Percentiles rank a stretch among this genome's conserved stretches.
phyloP scores from a whole-genome alignment of 768 basidiomycete species.

The Crepidotus variabilis region DNA sequence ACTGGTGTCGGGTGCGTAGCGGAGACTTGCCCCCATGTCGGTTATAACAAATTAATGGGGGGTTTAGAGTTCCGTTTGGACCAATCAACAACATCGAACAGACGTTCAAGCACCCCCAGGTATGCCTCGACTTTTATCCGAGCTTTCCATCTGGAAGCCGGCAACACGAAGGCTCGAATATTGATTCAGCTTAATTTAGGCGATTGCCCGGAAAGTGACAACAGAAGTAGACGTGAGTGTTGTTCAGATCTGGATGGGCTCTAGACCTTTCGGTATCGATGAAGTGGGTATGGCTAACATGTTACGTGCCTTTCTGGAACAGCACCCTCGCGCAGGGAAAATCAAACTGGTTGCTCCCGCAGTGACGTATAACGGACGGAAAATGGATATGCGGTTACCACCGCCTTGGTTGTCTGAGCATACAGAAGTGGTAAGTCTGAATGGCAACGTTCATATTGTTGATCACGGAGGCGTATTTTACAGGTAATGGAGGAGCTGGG shows the following conservation, averaged over 20 bases:
- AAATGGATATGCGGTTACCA: constrained; percentile 69
- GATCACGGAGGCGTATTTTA: constrained; percentile 6
- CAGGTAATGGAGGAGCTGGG: constrained; percentile 41
- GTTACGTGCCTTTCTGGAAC: neutral
- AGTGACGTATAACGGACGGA: constrained; percentile 76
- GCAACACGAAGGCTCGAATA: neutral
- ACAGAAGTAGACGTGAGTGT: constrained; percentile 73
- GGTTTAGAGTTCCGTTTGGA: constrained; percentile 69
- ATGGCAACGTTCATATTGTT: neutral
- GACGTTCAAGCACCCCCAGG: constrained; percentile 86
- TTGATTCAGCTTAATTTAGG: constrained; percentile 34
- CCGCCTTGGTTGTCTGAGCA: constrained; percentile 89
- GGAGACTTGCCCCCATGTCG: neutral
- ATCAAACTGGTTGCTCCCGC: constrained; percentile 81
- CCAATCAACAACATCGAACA: constrained; percentile 91
- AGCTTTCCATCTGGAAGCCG: constrained; percentile 2
- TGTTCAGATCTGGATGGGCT: neutral
- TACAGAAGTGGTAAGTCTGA: constrained; percentile 58
- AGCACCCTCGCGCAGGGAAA: constrained; percentile 74
- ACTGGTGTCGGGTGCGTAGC: constrained; percentile 69
- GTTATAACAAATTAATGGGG: constrained; percentile 3
- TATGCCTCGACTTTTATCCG: constrained; percentile 12
- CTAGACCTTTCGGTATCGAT: constrained; percentile 1
- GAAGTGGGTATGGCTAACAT: neutral
- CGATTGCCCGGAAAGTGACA: constrained; percentile 68